These are phyloP conservation scores for Naematelia encephala DNA, from an alignment of 768 basidiomycete genomes.

Conservation along the genomic window DNA sequence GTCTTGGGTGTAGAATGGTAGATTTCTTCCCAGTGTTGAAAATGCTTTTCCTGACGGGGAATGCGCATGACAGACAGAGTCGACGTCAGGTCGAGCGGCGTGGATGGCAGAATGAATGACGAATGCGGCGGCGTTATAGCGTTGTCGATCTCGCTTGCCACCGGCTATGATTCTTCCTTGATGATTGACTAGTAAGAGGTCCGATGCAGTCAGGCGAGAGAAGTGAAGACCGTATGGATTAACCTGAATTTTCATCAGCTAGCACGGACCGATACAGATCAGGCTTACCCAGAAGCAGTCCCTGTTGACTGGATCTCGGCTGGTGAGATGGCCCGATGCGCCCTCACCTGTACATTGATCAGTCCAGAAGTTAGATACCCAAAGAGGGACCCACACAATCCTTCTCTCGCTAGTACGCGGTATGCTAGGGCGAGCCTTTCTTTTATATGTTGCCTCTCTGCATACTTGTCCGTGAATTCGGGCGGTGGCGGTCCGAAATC, in stretches of 20 bases:
- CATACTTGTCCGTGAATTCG: neutral
- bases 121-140: slow-evolving; percentile 53
- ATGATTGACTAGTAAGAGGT: slow-evolving; percentile 57
- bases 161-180: slow-evolving; percentile 49
- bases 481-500: slow-evolving; percentile 2
- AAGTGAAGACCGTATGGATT: slow-evolving; percentile 54
- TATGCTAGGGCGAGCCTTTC: slow-evolving; percentile 3
- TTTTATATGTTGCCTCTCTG: slow-evolving; percentile 1
- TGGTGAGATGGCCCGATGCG: slow-evolving; percentile 29
- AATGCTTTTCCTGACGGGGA: slow-evolving; percentile 58
- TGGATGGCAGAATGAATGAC: slow-evolving; percentile 56
- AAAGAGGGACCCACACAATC: neutral
- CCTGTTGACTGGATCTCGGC: slow-evolving; percentile 26
- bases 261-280: too few relatives aligned
- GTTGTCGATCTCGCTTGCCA: slow-evolving; percentile 43
- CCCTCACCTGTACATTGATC: slow-evolving; percentile 21
- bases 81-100: slow-evolving; percentile 56
- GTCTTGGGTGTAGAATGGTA: slow-evolving; percentile 34
- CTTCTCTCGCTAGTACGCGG: neutral
- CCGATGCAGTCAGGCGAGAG: slow-evolving; percentile 54
- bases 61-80: slow-evolving; percentile 57
- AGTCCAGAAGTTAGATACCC: neutral
- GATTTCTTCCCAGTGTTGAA: slow-evolving; percentile 54
- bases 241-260: too few relatives aligned
- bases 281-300: slow-evolving; percentile 37